phyloP scores from a whole-genome alignment of 139 green algal genomes.

The Chlamydomonas incerta region DNA sequence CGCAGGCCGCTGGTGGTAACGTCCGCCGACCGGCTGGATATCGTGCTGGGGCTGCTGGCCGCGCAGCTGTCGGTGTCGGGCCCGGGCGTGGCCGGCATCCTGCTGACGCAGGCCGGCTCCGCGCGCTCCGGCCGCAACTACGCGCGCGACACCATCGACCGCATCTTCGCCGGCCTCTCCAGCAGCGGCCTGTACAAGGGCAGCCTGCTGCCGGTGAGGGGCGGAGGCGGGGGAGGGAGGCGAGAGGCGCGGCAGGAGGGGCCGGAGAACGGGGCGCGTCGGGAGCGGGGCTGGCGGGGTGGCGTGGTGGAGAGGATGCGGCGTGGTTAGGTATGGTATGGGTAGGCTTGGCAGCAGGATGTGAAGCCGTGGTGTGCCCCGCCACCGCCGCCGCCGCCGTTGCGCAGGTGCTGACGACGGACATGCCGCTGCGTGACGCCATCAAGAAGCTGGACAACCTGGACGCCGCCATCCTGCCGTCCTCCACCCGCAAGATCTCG shows the following conservation, averaged over 20 bases:
- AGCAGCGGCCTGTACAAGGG: slow-evolving; percentile 44
- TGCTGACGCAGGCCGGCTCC: slow-evolving; percentile 61
- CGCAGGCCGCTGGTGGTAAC: slow-evolving; percentile 62
- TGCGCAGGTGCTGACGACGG: slow-evolving; percentile 53
- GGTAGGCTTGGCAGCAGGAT: no score
- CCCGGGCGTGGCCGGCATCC: slow-evolving; percentile 70
- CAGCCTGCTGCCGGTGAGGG: slow-evolving; percentile 58
- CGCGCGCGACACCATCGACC: slow-evolving; percentile 40
- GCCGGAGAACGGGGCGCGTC: no score
- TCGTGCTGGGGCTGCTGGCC: slow-evolving; percentile 71
- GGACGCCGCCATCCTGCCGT: slow-evolving; percentile 68
- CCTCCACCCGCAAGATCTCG: slow-evolving; percentile 80
- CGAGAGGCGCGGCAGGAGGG: no score
- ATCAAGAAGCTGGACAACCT: slow-evolving; percentile 50
- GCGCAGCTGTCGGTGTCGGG: slow-evolving; percentile 58
- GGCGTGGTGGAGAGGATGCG: no score
- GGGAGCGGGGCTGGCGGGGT: no score
- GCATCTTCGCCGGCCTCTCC: slow-evolving; percentile 51
- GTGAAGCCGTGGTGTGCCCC: no score
- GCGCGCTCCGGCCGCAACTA: slow-evolving; percentile 22
- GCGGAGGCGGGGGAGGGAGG: no score
- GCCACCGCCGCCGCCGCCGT: no score
- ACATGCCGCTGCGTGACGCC: slow-evolving; percentile 60
- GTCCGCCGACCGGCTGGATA: slow-evolving; percentile 64
- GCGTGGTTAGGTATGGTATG: no score